Base-by-base conservation (phyloP, 2,329 filamentous ascomycete species). In the Aspergillus eucalypticola region DNA sequence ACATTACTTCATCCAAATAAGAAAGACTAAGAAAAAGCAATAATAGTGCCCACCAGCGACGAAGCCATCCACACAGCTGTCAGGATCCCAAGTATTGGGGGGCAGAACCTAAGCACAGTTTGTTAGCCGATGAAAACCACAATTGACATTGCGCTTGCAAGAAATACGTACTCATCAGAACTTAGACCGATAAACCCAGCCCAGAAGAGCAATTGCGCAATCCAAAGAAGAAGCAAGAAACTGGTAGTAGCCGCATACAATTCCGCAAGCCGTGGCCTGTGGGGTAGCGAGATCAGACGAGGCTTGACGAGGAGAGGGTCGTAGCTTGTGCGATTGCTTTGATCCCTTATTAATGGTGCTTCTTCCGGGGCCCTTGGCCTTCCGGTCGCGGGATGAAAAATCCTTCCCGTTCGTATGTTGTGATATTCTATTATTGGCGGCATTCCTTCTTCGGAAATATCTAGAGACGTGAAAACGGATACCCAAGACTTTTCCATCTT, bases 151-250 rank as follows among this genome's bases (percentile, higher is more conserved):
- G 11, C 2, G 11, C 11, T 15, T 35, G 32, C 10, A 1, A 4
- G 11, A 8, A 38, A 44, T 44, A 60, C 51, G 4, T 56, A 60
- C 51, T 56, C 46, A 19, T 60, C 52, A 2, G 35, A 46, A 32
- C 42, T 51, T 8, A 60, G 44, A 21, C 58, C 32, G 38, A 60
- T 52, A 39, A 46, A 56, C 23, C 58, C 51, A 38, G n/a, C n/a
- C 58, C 58, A 60, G 21, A 60, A 60, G 32, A 60, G 21, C 46
- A 44, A 56, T 23, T 60, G 58, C 5, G 52, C 44, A 35, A 38
- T 10, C 58, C 42, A 60, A 23, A 60, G 52, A 35, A 60, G 35
- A n/a, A 46, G 13, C n/a, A 60, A 52, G 7, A 7, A 19, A 10
- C 38, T 25, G 3, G 35, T 46, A 3, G n/a, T 51, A 11, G 32